phyloP scores from a whole-genome alignment of 73 alveolate genomes.

The Stentor coeruleus region DNA sequence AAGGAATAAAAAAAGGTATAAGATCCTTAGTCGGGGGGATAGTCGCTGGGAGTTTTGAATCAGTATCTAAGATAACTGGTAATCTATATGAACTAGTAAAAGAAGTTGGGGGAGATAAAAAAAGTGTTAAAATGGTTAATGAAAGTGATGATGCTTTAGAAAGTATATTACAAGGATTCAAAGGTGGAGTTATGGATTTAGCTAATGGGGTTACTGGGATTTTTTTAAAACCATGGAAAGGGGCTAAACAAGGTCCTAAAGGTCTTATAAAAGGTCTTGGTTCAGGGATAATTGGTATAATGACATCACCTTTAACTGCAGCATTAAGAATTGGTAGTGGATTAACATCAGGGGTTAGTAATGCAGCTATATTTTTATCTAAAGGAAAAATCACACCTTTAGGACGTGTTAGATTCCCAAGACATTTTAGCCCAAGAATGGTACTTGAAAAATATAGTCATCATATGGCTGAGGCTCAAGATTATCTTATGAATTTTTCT shows the following conservation, averaged over 20 bases:
- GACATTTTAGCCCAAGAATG: slow-evolving; percentile 61
- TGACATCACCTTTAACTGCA: slow-evolving; percentile 86
- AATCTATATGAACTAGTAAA: slow-evolving; percentile 80
- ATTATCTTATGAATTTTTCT: slow-evolving; percentile 51
- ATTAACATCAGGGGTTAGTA: slow-evolving; percentile 75
- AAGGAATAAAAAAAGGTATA: slow-evolving; percentile 89
- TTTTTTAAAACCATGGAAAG: slow-evolving; percentile 67
- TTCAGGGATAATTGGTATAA: slow-evolving; percentile 80
- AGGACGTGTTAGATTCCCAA: slow-evolving; percentile 85
- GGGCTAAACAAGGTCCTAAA: slow-evolving; percentile 66
- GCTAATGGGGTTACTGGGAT: slow-evolving; percentile 86
- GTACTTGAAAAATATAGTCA: slow-evolving; percentile 79
- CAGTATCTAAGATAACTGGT: slow-evolving; percentile 81
- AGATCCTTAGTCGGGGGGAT: slow-evolving; percentile 59
- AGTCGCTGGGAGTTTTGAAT: slow-evolving; percentile 79
- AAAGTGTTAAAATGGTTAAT: slow-evolving; percentile 15
- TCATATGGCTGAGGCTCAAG: slow-evolving; percentile 61
- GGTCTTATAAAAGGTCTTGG: slow-evolving; percentile 89
- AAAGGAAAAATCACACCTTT: slow-evolving; percentile 61
- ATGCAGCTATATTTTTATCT: slow-evolving; percentile 61
- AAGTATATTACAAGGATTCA: slow-evolving; percentile 73
- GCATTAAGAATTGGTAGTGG: slow-evolving; percentile 64
- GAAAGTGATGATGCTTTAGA: slow-evolving; percentile 79
- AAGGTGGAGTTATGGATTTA: slow-evolving; percentile 79
- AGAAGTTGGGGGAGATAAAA: slow-evolving; percentile 71